Conservation (phyloP, 192 early-diverging fungal species). For the Spizellomyces punctatus region DNA sequence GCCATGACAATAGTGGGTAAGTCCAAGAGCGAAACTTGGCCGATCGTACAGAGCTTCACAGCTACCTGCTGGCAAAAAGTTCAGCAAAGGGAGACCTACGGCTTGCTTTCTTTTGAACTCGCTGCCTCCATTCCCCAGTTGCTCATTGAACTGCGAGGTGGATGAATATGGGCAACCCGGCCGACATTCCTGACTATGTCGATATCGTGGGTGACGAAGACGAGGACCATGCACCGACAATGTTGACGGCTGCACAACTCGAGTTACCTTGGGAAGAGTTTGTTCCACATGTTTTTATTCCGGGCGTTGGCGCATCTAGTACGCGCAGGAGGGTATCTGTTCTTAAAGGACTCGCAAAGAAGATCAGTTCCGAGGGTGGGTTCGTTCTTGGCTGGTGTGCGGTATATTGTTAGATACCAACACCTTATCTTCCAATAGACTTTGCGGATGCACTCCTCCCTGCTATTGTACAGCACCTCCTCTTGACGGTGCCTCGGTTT, state of each 20-base stretch:
- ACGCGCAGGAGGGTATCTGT: conserved; percentile 1
- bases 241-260: not conserved
- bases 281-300: conserved; percentile 10
- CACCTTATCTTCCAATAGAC: conserved; percentile 8
- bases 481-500: conserved; percentile 68
- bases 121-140: too few relatives aligned
- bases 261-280: conserved; percentile 25
- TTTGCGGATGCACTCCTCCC: conserved; percentile 16
- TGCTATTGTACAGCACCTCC: conserved; percentile 31
- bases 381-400: not conserved
- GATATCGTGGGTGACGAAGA: not conserved
- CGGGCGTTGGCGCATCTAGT: conserved; percentile 3
- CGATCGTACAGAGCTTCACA: too few relatives aligned
- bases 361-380: conserved; percentile 13
- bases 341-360: conserved; percentile 12
- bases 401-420: not conserved
- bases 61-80: too few relatives aligned
- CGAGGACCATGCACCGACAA: not conserved
- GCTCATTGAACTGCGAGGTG: too few relatives aligned
- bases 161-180: too few relatives aligned
- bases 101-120: too few relatives aligned
- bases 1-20: too few relatives aligned
- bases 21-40: too few relatives aligned
- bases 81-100: too few relatives aligned
- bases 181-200: too few relatives aligned